A percentile compares a stretch with the other conserved stretches of the same genome.
phyloP scores from a whole-genome alignment of 495 filamentous ascomycete species.

The Xylaria intraflava region DNA sequence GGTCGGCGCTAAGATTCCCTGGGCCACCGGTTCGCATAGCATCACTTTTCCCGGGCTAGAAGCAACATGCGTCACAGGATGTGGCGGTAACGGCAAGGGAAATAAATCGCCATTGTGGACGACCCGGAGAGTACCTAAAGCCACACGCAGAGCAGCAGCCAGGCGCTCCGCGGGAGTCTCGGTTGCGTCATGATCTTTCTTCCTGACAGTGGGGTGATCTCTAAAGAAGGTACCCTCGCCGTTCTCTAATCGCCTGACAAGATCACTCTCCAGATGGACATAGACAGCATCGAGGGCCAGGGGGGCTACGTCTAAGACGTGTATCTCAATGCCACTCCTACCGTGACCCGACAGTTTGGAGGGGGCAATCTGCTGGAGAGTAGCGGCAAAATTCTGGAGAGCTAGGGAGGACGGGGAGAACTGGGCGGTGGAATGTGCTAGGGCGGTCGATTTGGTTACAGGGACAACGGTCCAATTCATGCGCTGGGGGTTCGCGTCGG shows the following conservation, averaged over 20 bases:
- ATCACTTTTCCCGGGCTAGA: conserved; percentile 76
- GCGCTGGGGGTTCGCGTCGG: conserved; percentile 55
- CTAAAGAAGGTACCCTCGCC: conserved; percentile 51
- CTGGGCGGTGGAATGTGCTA: conserved; percentile 67
- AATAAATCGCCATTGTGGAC: conserved; percentile 81
- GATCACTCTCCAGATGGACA: conserved; percentile 74
- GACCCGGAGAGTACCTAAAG: conserved; percentile 61
- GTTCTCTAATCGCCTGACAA: conserved; percentile 50
- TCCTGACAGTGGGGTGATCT: conserved; percentile 35
- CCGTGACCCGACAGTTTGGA: conserved; percentile 57
- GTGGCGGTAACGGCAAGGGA: conserved; percentile 73
- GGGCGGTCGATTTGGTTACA: conserved; percentile 52
- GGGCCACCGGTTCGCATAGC: conserved; percentile 70
- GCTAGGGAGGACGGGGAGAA: conserved; percentile 77
- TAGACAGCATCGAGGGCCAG: conserved; percentile 75
- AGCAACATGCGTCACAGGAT: conserved; percentile 81
- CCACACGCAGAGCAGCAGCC: conserved; percentile 69
- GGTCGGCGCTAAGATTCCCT: conserved; percentile 66
- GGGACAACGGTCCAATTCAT: conserved; percentile 80
- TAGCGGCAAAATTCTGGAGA: conserved; percentile 66
- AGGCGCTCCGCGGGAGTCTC: conserved; percentile 57
- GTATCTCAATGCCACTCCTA: conserved; percentile 65
- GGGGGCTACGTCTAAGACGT: conserved; percentile 72
- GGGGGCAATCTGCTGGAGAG: conserved; percentile 52
- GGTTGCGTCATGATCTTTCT: conserved; percentile 19